Evolutionary conservation across 1,284 basidiomycete genomes (phyloP), one percentile per base, ranked within the genome.

Genomic region (Ceratobasidium sp.): DNA sequence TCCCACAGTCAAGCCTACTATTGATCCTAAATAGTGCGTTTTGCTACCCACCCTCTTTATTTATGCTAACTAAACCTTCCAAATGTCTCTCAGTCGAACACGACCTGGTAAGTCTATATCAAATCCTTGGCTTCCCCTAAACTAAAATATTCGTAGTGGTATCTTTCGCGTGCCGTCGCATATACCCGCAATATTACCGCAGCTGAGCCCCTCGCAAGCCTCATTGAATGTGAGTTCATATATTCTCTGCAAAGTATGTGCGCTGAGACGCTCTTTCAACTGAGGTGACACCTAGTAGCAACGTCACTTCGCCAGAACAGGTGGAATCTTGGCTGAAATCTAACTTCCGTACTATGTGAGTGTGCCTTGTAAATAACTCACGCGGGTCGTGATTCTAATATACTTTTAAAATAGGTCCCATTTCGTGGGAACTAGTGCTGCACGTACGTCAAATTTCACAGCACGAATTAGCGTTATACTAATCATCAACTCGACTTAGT

Each of bases 271-370:
- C 5, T 36, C 1, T 47, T 1, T 33, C n/a, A 71, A 54, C 67
- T 29, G 67, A 71, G 33, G 67, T 71, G 3, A 47, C 44, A 3
- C 67, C 67, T 15, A 44, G 67, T 1, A 71, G 54, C 41, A 71
- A 71, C 36, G 31, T 71, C 8, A 59, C 67, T n/a, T 31, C 67
- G 22, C 54, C 67, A 29, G 67, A 59, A 2, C 67, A 71, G 31
- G n/a, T 71, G 11, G 67, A 71, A 45, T 71, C 67, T 3, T 71
- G 67, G 67, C 41, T 71, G 24, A 71, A 71, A 29, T 48, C 54
- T 54, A 71, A 71, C 29, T 71, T 71, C 67, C 67, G 67, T 14
- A 71, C 67, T 4, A 71, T 71, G 67, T 71, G 36, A 15, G 65
- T 45, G 19, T 6, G 5, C 11, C 29, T 27, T 1, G n/a, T n/a